These are phyloP conservation scores for Ustilago tritici DNA, from an alignment of 1,284 basidiomycete genomes.

Conservation along the genomic window DNA sequence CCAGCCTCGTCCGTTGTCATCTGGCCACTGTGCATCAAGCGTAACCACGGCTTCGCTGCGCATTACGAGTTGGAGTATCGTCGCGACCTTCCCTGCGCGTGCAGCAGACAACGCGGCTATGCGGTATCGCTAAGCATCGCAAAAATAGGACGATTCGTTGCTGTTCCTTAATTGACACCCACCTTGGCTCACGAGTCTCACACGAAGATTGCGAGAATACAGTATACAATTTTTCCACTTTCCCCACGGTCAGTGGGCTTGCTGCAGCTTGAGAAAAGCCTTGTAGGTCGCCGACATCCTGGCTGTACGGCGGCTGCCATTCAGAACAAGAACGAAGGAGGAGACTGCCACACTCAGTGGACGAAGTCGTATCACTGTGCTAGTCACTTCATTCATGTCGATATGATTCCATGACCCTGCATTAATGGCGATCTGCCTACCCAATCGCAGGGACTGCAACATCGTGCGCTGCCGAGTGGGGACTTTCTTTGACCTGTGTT, in stretches of 20 bases:
- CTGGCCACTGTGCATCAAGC: not conserved
- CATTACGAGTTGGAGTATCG: not conserved
- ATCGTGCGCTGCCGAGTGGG: not conserved
- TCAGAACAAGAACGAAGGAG: not conserved
- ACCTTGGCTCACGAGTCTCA: not conserved
- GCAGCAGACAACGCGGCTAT: not conserved
- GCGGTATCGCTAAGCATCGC: slow-evolving; percentile 3
- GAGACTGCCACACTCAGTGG: not conserved
- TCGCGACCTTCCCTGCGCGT: not conserved
- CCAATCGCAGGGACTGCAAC: not conserved
- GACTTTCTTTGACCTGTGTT: not conserved
- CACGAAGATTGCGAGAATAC: not conserved
- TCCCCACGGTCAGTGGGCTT: too few relatives aligned
- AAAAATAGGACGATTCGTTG: not conserved
- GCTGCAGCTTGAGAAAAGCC: not conserved
- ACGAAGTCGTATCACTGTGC: not conserved
- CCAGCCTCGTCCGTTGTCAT: not conserved
- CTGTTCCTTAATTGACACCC: not conserved
- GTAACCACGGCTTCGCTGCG: not conserved
- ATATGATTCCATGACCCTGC: not conserved
- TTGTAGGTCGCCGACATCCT: not conserved
- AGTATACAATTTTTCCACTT: not conserved
- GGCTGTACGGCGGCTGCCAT: not conserved
- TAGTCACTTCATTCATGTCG: not conserved
- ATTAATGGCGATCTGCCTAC: not conserved